These are phyloP conservation scores for Leishmania tarentolae DNA, from an alignment of 208 protist genomes.

Conservation along the genomic window DNA sequence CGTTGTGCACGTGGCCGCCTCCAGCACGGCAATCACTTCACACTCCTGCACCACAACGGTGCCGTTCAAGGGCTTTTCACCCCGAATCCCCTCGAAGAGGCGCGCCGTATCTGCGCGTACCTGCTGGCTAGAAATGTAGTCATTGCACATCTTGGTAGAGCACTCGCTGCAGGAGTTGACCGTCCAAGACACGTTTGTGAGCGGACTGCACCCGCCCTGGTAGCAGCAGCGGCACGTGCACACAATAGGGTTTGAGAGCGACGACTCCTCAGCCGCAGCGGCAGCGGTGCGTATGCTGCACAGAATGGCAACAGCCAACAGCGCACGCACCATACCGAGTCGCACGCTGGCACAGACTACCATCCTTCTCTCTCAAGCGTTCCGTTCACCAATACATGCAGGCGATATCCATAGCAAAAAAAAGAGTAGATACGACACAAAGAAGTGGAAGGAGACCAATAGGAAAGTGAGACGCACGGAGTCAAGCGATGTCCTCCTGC, in stretches of 20 bases:
- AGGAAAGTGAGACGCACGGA: neutral
- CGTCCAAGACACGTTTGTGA: conserved; percentile 56
- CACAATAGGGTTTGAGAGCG: conserved; percentile 33
- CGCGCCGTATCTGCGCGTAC: conserved; percentile 68
- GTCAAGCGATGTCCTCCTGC: neutral
- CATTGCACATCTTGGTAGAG: conserved; percentile 60
- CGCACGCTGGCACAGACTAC: neutral
- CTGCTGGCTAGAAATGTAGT: conserved; percentile 51
- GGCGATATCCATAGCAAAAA: neutral
- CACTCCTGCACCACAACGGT: conserved; percentile 59
- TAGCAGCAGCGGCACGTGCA: conserved; percentile 86
- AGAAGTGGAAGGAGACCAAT: neutral
- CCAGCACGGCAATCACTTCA: conserved; percentile 69
- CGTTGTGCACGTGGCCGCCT: conserved; percentile 61
- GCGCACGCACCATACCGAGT: neutral
- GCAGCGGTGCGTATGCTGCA: neutral
- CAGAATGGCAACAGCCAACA: neutral
- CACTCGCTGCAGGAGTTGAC: conserved; percentile 53
- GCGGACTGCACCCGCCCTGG: conserved; percentile 61
- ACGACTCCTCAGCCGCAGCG: neutral
- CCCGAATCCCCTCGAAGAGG: conserved; percentile 66
- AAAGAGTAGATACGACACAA: neutral
- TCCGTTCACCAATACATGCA: neutral
- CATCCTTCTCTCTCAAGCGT: neutral
- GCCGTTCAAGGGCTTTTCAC: conserved; percentile 29